Evolutionary conservation across 768 basidiomycete species (phyloP), one percentile per base, ranked within the genome.

Genomic region (Boletus sensibilis): DNA sequence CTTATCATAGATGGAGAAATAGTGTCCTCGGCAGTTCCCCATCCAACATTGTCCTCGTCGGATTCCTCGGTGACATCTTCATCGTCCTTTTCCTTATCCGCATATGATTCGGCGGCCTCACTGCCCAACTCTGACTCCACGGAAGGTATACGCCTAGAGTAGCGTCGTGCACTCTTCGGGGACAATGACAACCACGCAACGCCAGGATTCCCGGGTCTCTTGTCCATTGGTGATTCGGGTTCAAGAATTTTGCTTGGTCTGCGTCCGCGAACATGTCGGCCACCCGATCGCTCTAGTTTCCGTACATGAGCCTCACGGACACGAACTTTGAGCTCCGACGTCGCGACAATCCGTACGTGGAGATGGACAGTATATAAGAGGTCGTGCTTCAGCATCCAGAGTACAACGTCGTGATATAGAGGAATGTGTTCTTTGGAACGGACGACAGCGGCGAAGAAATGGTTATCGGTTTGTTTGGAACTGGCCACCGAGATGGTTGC

Each of bases 351-450:
- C 31, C 94, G 86, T 52, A 96, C 85, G 37, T 89, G 86, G 14
- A 94, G 83, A 66, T 95, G 94, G 27, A 94, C 79, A 18, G 91
- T 89, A 50, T 91, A 81, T 18, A 98, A 76, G 60, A 98, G 78
- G 66, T 93, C 93, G 39, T 86, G 84, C 67, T 90, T 90, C 37
- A 98, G 79, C 79, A 98, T 83, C 96, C 95, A 98, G 37, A 89
- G 74, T 12, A 98, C 84, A 31, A 95, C 90, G 27, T 92, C 85
- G 60, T 88, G 82, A 70, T 90, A 96, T 49, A 85, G 69, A 5
- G 82, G 78, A 29, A 93, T 82, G 12, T 80, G 75, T 38, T 88
- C 86, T 64, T 87, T 86, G 21, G 79, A 73, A 45, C 83, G 78
- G 16, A 91, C 87, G 43, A 97, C 84, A 11, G 90, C 82, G 16